Evolutionary conservation across 2,329 filamentous ascomycete genomes (phyloP), one percentile per base, ranked within the genome.

Genomic region (Fusarium buxicola): DNA sequence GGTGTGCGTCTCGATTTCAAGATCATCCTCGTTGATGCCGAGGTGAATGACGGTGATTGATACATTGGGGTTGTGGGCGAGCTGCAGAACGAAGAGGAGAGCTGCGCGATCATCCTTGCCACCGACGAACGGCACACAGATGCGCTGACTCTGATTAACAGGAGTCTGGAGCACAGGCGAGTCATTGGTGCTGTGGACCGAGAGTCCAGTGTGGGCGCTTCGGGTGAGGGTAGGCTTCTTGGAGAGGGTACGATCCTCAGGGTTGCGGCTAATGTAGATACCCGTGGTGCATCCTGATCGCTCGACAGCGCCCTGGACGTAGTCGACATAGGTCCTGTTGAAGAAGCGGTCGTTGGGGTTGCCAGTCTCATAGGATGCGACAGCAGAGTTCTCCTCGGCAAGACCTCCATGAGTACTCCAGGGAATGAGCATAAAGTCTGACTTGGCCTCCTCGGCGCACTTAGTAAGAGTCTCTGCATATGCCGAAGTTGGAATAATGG

Each of bases 51-150:
- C 84, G 0, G 91, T 94, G 1, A 89, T 92, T 0, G 92, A 94
- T 24, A 97, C 87, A 38, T 91, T 86, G 5, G 86, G 84, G 69
- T 93, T 95, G 73, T 89, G 88, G 1, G 89, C 92, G 1, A 99
- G 83, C 71, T 97, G 94, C 4, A 98, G 82, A 4, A 94, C 90
- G 21, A 98, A 86, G 2, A 89, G 83, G 1, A 98, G 82, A 0
- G 93, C 94, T 5, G 89, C 86, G 8, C 87, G 85, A 71, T 97
- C 94, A 71, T 99, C 95, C 2, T 82, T 79, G 8, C 92, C 92
- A 15, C 94, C 94, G 57, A 97, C 89, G 77, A 92, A 98, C 0
- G 94, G 90, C 50, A 96, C 82, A 73, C 96, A 94, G 65, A 98
- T 84, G 73, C 94, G 92, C 72, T 96, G 92, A 31, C 86, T 88